phyloP scores from a whole-genome alignment of 108 stramenopile species.

The Mediolabrus comicus region DNA sequence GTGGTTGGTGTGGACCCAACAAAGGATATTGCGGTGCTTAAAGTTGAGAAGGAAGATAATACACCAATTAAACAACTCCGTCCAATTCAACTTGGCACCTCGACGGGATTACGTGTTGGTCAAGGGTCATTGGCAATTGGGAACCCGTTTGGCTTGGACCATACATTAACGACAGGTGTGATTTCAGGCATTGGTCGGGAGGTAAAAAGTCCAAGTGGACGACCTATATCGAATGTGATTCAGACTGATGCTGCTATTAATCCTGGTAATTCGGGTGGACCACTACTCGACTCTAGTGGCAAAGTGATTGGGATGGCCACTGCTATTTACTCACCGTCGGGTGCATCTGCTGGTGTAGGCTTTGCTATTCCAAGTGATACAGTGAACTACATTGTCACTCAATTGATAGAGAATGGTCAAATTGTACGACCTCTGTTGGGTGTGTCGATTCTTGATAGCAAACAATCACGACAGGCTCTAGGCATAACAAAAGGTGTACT shows the following conservation, averaged over 20 bases:
- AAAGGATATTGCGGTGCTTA: conserved; percentile 93
- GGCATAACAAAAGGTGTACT: conserved; percentile 89
- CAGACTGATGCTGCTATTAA: conserved; percentile 90
- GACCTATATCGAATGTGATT: conserved; percentile 95
- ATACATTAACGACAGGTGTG: conserved; percentile 79
- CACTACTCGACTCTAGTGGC: conserved; percentile 75
- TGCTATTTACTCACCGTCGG: conserved; percentile 87
- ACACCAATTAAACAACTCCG: conserved; percentile 51
- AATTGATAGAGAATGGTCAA: conserved; percentile 82
- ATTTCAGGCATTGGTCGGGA: conserved; percentile 80
- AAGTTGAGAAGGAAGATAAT: conserved; percentile 55
- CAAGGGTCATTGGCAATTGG: conserved; percentile 86
- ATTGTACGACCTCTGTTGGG: conserved; percentile 89
- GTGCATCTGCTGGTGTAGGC: conserved; percentile 89
- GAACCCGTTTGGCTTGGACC: conserved; percentile 95
- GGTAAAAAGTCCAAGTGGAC: conserved; percentile 81
- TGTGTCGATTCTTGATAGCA: conserved; percentile 83
- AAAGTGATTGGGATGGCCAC: conserved; percentile 91
- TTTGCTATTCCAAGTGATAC: conserved; percentile 96
- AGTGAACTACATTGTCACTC: conserved; percentile 71
- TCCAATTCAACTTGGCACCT: conserved; percentile 66
- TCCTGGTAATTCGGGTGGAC: conserved; percentile 85
- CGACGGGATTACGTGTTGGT: conserved; percentile 64
- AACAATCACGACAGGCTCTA: conserved; percentile 79
- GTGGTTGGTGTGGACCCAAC: conserved; percentile 90